Base-by-base conservation (phyloP, 768 basidiomycete species). In the Amanita exitialis region DNA sequence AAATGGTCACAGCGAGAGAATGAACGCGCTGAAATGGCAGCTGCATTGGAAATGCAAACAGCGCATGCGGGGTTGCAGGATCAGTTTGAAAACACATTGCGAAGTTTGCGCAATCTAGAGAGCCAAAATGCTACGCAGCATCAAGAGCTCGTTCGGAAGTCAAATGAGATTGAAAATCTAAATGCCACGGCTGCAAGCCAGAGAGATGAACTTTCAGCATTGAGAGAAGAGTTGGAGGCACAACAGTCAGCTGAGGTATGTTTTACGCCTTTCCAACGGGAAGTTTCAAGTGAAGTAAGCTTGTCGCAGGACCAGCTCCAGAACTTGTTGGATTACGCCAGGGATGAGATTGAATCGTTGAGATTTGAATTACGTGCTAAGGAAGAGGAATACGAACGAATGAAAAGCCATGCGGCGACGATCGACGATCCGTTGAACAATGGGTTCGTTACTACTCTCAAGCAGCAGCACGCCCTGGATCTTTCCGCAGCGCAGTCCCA, bases 401-500 rank as follows among this genome's bases (percentile, higher is more conserved):
- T 85, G 10, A 76, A 72, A 18, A 69, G 79, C 74, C 23, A 66
- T 76, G 2, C 59, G 68, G 0, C 60, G 34, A 18, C 15, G 13
- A 2, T 62, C n/a, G 61, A 69, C 3, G 61, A 68, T 46, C 63
- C 83, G 23, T 68, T 90, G 32, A 82, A 86, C 65, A 78, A 79
- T 58, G 90, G 91, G 66, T 76, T 90, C 69, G 64, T 89, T 16
- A 75, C 77, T 51, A 78, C 82, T 21, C 65, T 86, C 30, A 73
- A 73, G 58, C 86, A 90, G 59, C 85, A 89, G 56, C 86, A 90
- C 58, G 74, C 77, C 10, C 76, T 94, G 52, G 90, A 91, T 53
- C 73, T 93, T 6, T 92, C 90, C 32, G 70, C 79, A 9, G 80
- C 90, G 3, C 87, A 87, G 32, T 87, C 86, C 0, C 80, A 82